A percentile compares a stretch with the other conserved stretches of the same genome.
These are phyloP conservation scores for Talaromyces rugulosus DNA, from an alignment of 2,329 filamentous ascomycete species.

Conservation along the genomic window DNA sequence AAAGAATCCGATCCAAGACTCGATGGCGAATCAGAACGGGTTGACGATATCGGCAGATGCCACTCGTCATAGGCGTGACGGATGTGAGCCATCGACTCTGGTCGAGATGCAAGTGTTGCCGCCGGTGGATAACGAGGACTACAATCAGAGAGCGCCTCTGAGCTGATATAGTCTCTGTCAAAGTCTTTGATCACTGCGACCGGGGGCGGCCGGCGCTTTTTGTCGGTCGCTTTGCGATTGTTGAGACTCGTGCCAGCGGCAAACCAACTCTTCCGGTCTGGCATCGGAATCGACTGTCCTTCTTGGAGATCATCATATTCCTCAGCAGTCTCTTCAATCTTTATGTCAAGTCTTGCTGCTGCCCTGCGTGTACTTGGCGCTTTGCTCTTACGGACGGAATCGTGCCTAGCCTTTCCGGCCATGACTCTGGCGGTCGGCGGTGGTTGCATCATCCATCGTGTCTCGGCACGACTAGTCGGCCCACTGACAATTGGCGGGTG, in stretches of 20 bases:
- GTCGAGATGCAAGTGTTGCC: constrained; percentile 1
- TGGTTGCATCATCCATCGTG: constrained; percentile 88
- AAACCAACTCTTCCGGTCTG: not conserved
- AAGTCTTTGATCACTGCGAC: not conserved
- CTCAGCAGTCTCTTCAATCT: constrained; percentile 7
- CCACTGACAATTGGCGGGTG: constrained; percentile 80
- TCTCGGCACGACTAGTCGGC: constrained; percentile 64
- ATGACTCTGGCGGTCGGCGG: constrained; percentile 87
- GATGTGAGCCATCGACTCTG: constrained; percentile 9
- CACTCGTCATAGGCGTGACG: constrained; percentile 13
- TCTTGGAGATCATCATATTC: constrained; percentile 13
- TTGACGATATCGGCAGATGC: constrained; percentile 11
- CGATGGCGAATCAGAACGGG: constrained; percentile 26
- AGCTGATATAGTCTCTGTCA: not conserved
- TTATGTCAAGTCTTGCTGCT: constrained; percentile 6
- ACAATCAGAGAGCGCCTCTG: not conserved
- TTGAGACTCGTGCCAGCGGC: not conserved
- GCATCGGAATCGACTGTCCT: constrained; percentile 7
- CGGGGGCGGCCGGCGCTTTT: constrained; percentile 8
- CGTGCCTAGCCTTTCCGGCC: constrained; percentile 66
- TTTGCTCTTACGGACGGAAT: constrained; percentile 20
- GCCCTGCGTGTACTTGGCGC: constrained; percentile 13
- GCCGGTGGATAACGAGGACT: not conserved
- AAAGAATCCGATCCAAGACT: constrained; percentile 25
- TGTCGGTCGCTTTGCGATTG: constrained; percentile 7